Evolutionary conservation across 768 basidiomycete species (phyloP).

Genomic region (Gelatoporia subvermispora): DNA sequence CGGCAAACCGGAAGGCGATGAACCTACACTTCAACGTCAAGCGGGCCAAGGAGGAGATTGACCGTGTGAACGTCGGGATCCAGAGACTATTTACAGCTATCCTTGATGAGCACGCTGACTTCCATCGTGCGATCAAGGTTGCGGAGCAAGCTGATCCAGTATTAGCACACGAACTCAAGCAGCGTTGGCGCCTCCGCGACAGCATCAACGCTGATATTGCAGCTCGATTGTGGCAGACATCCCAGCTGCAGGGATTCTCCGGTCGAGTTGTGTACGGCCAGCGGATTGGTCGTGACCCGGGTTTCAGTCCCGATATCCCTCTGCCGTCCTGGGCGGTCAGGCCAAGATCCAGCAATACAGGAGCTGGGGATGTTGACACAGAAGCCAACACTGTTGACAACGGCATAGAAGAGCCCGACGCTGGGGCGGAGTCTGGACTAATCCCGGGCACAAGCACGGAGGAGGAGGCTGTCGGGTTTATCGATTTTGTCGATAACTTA

Average conservation of each 20-base stretch:
- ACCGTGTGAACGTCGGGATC: constrained; percentile 28
- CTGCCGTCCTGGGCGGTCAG: constrained; percentile 1
- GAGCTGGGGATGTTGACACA: not conserved
- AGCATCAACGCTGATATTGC: constrained; percentile 1
- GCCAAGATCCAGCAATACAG: not conserved
- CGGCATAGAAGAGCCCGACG: not conserved
- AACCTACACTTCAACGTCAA: constrained; percentile 25
- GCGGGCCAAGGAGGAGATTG: constrained; percentile 28
- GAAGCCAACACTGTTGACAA: not conserved
- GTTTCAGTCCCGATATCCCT: not conserved
- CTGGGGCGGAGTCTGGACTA: too few species aligned
- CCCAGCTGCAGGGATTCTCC: constrained; percentile 1
- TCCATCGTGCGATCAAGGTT: not conserved
- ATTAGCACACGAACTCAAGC: constrained; percentile 6
- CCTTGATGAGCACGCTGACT: constrained; percentile 21
- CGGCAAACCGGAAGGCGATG: constrained; percentile 33
- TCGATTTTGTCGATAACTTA: not conserved
- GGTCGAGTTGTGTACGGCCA: not conserved
- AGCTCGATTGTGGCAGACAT: not conserved
- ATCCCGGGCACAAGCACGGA: not conserved
- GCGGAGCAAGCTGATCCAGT: not conserved
- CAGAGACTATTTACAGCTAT: constrained; percentile 21
- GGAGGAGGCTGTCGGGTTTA: not conserved
- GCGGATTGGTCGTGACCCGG: not conserved
- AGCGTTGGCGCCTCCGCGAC: constrained; percentile 1